Evolutionary conservation across 352 stramenopile genomes (phyloP).

Genomic region (Globisporangium middletonii): DNA sequence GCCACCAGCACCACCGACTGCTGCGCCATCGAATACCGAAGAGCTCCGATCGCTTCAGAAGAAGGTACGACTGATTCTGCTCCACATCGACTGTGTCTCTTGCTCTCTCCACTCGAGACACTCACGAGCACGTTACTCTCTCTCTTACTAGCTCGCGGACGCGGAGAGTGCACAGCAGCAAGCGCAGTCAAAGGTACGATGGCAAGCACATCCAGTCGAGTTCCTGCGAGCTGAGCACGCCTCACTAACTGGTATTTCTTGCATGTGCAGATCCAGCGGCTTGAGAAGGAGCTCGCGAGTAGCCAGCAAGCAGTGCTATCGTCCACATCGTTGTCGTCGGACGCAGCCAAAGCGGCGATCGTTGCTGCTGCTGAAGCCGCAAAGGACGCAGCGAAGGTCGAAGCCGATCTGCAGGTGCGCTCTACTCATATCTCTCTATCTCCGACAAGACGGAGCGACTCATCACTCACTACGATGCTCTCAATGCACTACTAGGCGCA

Average conservation of each 20-base stretch:
- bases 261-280: constrained; percentile 37
- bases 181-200: constrained; percentile 45
- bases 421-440: neutral
- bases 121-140: neutral
- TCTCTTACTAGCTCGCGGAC: constrained; percentile 41
- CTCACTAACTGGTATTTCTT: neutral
- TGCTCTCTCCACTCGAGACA: too few relatives aligned
- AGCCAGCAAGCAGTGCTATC: constrained; percentile 17
- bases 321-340: constrained; percentile 18
- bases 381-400: constrained; percentile 23
- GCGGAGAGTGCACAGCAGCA: constrained; percentile 24
- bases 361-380: constrained; percentile 5
- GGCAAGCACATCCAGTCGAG: neutral
- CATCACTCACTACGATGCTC: neutral
- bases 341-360: constrained; percentile 20
- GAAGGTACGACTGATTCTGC: constrained; percentile 28
- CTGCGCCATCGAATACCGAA: constrained; percentile 21
- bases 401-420: constrained; percentile 33
- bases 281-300: constrained; percentile 49
- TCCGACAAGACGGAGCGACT: too few relatives aligned
- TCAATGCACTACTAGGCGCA: constrained; percentile 16
- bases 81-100: neutral
- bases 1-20: constrained; percentile 12
- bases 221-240: too few relatives aligned
- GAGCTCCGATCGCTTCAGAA: constrained; percentile 43